Conservation (phyloP, 768 basidiomycete genomes). For the Rhodosporidiobolus odoratus region DNA sequence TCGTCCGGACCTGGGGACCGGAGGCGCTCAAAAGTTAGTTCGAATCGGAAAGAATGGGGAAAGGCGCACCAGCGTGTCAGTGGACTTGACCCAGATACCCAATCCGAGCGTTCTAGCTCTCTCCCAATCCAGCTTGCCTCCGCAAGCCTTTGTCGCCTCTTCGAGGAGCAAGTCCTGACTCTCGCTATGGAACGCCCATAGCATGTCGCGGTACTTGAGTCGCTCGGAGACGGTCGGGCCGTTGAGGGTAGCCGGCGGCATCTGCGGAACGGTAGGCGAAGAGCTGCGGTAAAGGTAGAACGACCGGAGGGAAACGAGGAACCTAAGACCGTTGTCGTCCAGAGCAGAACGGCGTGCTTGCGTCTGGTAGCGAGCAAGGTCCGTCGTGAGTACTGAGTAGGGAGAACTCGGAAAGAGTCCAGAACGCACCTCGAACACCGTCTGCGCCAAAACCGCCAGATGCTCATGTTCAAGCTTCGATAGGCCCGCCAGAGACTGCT, state of each 20-base stretch:
- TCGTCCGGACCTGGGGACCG: slow-evolving; percentile 60
- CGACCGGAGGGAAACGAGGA: slow-evolving; percentile 84
- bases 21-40: background rate
- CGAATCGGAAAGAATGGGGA: background rate
- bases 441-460: slow-evolving; percentile 75
- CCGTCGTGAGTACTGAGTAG: background rate
- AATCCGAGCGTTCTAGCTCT: slow-evolving; percentile 82
- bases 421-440: slow-evolving; percentile 63
- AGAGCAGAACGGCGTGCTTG: slow-evolving; percentile 85
- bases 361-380: slow-evolving; percentile 54
- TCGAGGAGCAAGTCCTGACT: slow-evolving; percentile 76
- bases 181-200: slow-evolving; percentile 96
- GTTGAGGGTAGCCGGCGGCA: background rate
- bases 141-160: slow-evolving; percentile 63
- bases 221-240: slow-evolving; percentile 41
- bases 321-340: slow-evolving; percentile 86
- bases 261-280: background rate
- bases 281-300: slow-evolving; percentile 48
- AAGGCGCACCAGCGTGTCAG: slow-evolving; percentile 65
- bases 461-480: slow-evolving; percentile 76
- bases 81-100: slow-evolving; percentile 77
- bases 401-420: background rate
- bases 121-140: slow-evolving; percentile 79
- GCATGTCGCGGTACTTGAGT: slow-evolving; percentile 85
- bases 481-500: slow-evolving; percentile 62